Evolutionary conservation across 495 filamentous ascomycete genomes (phyloP), one percentile per base, ranked within the genome.

Genomic region (Neurospora sp.): DNA sequence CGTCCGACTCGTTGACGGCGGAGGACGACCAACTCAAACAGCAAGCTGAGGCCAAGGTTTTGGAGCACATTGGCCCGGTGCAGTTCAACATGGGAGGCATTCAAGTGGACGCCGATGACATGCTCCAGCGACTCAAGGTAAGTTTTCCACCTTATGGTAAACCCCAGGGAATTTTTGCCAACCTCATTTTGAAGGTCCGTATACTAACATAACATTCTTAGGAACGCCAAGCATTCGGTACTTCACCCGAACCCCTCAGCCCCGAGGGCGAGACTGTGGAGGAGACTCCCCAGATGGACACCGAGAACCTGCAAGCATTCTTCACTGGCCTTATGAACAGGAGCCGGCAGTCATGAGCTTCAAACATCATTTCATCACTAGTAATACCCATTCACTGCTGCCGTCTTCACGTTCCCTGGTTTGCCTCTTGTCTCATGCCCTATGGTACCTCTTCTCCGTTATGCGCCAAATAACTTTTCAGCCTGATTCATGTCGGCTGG

Each of bases 11-110:
- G 15, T 10, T 66, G 54, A 66, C 54, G 54, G 34, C 59, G 5
- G 71, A 73, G 5, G 75, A 75, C n/a, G 76, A 77, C n/a, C 74
- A 73, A 13, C 43, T 76, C 31, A 75, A 70, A 70, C 71, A 66
- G n/a, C 62, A 79, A 87, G 76, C 59, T 81, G 90, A 78, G 88
- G 89, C 73, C 45, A 85, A 86, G 72, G 91, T 96, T 69, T 91
- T 90, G 77, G 93, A 97, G 78, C 93, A 97, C 75, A 97, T 97
- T 74, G 95, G 95, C 0, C 94, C 94, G 4, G 94, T 97, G 73
- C 94, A 98, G 77, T 97, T 97, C 82, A 98, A 98, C 78, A 93
- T 97, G 87, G 95, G 94, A 28, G 95, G 95, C 72, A 97, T 98
- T 72, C 94, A 98, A 78, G 93, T 98, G 10, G 94, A 98, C 82